Evolutionary conservation across 345 rosid genomes (phyloP).

Genomic region (Eucalyptus melliodora): DNA sequence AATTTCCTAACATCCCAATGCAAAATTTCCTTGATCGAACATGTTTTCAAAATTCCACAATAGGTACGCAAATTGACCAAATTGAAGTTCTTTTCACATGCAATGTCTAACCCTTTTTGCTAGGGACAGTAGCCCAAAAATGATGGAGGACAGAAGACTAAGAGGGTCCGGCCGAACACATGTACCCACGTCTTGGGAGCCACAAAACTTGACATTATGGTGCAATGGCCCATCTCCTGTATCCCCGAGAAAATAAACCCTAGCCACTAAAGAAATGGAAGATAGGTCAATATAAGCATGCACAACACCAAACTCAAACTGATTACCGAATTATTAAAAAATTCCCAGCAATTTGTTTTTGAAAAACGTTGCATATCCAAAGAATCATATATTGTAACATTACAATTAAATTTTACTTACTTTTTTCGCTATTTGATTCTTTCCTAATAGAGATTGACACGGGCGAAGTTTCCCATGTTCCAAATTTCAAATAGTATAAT

Average conservation of each 20-base stretch:
- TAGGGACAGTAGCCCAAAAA: no score
- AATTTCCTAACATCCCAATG: no score
- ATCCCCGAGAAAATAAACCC: background rate
- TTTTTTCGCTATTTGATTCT: background rate
- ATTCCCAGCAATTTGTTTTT: background rate
- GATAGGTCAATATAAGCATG: background rate
- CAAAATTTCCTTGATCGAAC: no score
- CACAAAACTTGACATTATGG: background rate
- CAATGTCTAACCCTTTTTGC: no score
- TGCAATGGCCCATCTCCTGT: background rate
- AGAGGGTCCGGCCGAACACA: no score
- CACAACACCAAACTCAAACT: background rate
- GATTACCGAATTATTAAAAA: background rate
- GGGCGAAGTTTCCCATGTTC: background rate
- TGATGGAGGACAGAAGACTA: no score
- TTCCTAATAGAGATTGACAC: background rate
- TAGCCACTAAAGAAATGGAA: background rate
- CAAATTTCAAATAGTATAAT: background rate
- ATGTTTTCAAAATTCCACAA: no score
- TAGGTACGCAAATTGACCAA: no score
- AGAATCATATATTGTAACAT: background rate
- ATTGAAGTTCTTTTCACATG: no score
- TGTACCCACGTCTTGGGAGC: accelerated
- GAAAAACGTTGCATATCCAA: background rate
- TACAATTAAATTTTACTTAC: background rate